Evolutionary conservation across 495 filamentous ascomycete genomes (phyloP).

Genomic region (Aspergillus incahuasiensis): DNA sequence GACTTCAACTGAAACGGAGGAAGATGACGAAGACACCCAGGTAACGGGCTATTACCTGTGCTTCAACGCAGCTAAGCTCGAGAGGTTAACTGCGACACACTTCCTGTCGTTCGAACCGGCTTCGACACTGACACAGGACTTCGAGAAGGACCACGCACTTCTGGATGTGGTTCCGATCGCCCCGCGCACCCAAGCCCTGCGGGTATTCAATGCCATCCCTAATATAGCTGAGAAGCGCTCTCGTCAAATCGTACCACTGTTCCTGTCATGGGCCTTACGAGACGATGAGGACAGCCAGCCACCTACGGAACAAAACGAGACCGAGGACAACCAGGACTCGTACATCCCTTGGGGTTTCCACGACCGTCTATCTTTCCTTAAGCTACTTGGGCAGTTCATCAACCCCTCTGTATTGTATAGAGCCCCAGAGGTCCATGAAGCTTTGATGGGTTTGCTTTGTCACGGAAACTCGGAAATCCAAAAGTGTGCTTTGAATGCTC

Average conservation of each 20-base stretch:
- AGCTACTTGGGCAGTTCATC: conserved; percentile 75
- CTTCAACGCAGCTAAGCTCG: conserved; percentile 60
- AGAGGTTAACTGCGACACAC: conserved; percentile 36
- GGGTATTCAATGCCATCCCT: conserved; percentile 69
- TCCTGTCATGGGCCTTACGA: conserved; percentile 67
- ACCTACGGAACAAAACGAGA: conserved; percentile 17
- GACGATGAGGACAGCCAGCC: conserved; percentile 46
- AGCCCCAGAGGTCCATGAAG: conserved; percentile 68
- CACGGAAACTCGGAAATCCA: conserved; percentile 91
- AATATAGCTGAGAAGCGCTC: conserved; percentile 79
- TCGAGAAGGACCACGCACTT: conserved; percentile 32
- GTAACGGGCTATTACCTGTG: conserved; percentile 66
- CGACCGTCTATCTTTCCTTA: conserved; percentile 77
- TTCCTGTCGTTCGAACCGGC: conserved; percentile 22
- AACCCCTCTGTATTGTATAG: conserved; percentile 82
- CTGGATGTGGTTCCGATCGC: conserved; percentile 33
- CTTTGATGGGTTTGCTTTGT: conserved; percentile 65
- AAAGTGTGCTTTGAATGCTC: conserved; percentile 72
- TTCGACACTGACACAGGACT: conserved; percentile 25
- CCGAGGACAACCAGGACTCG: conserved; percentile 13
- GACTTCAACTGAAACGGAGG: conserved; percentile 16
- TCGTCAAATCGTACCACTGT: conserved; percentile 74
- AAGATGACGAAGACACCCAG: conserved; percentile 27
- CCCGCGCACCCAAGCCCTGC: conserved; percentile 71
- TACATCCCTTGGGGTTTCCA: conserved; percentile 52